A percentile compares a stretch with the other conserved stretches of the same genome.
These are phyloP conservation scores for Leccinum pachyderme DNA, from an alignment of 1,284 basidiomycete species.

Conservation along the genomic window DNA sequence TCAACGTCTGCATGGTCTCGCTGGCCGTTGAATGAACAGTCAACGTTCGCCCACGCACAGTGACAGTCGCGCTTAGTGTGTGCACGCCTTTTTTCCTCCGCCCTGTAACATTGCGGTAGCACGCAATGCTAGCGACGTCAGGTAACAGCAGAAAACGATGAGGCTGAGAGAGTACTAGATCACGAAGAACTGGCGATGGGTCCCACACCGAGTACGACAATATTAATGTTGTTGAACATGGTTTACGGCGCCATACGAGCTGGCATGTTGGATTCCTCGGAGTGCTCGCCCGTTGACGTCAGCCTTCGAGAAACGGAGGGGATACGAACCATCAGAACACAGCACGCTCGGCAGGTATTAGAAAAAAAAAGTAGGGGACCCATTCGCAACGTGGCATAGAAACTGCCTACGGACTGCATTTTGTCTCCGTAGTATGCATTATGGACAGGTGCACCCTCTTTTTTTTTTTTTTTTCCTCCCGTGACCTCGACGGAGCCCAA, in stretches of 20 bases:
- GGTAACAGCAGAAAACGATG: not conserved
- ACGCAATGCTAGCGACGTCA: not conserved
- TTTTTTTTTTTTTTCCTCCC: not conserved
- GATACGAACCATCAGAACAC: not conserved
- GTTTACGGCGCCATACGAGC: not conserved
- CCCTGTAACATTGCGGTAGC: not conserved
- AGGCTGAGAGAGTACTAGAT: not conserved
- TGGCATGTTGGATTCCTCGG: not conserved
- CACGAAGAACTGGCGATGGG: not conserved
- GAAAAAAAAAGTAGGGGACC: not conserved
- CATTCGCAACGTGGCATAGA: not conserved
- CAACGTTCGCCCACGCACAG: not conserved
- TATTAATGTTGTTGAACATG: not conserved
- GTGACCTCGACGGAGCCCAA: not conserved
- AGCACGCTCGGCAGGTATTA: not conserved
- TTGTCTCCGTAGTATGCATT: not conserved
- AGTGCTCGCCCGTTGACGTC: not conserved
- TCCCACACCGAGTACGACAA: not conserved
- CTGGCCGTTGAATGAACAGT: not conserved
- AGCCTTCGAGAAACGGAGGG: not conserved
- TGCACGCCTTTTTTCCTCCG: not conserved
- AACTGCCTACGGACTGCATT: not conserved
- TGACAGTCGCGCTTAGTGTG: not conserved
- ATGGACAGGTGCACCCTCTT: not conserved
- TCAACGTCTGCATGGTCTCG: not conserved